Evolutionary conservation across 208 protist species (phyloP), one percentile per base, ranked within the genome.

Genomic region (Trypanosoma conorhini): DNA sequence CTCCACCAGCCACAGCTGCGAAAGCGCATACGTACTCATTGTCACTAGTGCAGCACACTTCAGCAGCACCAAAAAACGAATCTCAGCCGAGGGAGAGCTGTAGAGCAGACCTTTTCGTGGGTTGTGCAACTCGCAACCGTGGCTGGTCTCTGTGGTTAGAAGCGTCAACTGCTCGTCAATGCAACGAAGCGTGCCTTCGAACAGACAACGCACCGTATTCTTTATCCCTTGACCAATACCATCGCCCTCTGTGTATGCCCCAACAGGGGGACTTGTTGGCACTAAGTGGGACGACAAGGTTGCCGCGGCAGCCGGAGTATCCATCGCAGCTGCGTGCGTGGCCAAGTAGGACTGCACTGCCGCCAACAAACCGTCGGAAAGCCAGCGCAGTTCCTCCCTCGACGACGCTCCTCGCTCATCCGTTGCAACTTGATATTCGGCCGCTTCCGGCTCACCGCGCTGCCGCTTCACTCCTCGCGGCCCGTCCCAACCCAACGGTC

Each of bases 11-110:
- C 68, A 68, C 13, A 90, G 60, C 35, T 87, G 81, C 21, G 80
- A 77, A 67, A 87, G 52, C 60, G 74, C 66, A 44, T 79, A 66
- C 5, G 67, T 66, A 33, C 72, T 74, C 67, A 86, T 77, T 8
- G 80, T 79, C 19, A 90, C 35, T 54, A 87, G 54, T 30, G 79
- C 65, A 15, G 85, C 69, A 21, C 74, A 73, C 50, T 90, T 90
- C 48, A 90, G 72, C 44, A 85, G 54, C 21, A 90, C 80, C 21
- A 90, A 63, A 68, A 75, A 79, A 17, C 85, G 81, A 63, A 87
- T 69, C 59, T 90, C 74, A 9, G 70, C n/a, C 13, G 73, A 81
- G 9, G 66, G 55, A 35, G 50, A 61, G 22, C 64, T 71, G 22
- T 44, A 42, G 12, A 75, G 44, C 21, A 46, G 10, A 66, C 17